These are phyloP conservation scores for Acaromyces ingoldii DNA, from an alignment of 1,284 basidiomycete species.

Conservation along the genomic window DNA sequence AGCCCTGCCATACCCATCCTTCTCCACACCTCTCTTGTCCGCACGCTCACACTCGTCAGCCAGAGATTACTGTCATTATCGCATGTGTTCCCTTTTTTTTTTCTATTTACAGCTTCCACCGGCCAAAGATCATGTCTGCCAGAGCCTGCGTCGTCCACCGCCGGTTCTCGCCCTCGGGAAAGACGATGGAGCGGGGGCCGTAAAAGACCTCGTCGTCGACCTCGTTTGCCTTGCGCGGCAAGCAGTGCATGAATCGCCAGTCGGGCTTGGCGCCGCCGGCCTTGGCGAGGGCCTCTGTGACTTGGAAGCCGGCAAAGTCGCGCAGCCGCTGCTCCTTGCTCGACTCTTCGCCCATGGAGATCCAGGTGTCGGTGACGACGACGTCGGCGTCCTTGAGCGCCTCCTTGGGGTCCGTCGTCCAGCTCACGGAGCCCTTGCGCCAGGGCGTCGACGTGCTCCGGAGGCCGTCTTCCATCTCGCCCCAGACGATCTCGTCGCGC, in stretches of 20 bases:
- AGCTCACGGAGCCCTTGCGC: conserved; percentile 59
- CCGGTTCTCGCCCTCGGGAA: conserved; percentile 51
- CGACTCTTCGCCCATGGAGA: conserved; percentile 97
- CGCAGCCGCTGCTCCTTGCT: conserved; percentile 81
- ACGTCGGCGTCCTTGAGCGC: conserved; percentile 86
- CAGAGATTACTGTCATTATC: no score
- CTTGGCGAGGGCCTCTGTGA: conserved; percentile 65
- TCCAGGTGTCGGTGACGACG: conserved; percentile 69
- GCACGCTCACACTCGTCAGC: no score
- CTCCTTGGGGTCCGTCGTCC: conserved; percentile 73
- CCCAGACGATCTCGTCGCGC: conserved; percentile 71
- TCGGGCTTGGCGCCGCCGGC: conserved; percentile 73
- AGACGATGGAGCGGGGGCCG: conserved; percentile 44
- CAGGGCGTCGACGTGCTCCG: conserved; percentile 44
- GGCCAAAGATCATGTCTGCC: conserved; percentile 35
- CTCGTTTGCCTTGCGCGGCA: conserved; percentile 86
- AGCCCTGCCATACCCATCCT: no score
- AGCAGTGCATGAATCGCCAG: conserved; percentile 95
- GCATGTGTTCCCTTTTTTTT: no score
- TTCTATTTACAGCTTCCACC: conserved; percentile 26
- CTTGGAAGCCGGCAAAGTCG: conserved; percentile 88
- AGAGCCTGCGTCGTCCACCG: background rate
- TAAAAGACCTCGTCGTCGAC: conserved; percentile 55
- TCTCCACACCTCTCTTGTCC: no score
- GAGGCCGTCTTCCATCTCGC: conserved; percentile 46